These are phyloP conservation scores for Graphilbum fragrans DNA, from an alignment of 2,329 filamentous ascomycete species.

Conservation along the genomic window DNA sequence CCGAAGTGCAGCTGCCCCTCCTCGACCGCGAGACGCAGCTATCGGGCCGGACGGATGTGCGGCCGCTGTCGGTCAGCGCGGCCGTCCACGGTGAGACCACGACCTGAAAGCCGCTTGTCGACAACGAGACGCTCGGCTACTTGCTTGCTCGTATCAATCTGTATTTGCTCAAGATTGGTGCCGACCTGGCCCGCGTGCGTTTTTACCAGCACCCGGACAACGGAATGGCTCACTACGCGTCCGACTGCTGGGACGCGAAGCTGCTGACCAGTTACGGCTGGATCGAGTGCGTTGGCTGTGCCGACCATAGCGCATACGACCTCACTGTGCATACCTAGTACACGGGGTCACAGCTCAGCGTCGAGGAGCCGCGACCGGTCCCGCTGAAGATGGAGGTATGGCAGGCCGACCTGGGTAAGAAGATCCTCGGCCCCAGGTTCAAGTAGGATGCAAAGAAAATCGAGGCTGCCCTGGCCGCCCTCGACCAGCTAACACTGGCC, in stretches of 20 bases:
- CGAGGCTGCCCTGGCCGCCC: constrained; percentile 62
- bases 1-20: constrained; percentile 70
- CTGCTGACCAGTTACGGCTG: constrained; percentile 85
- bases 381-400: constrained; percentile 77
- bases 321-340: constrained; percentile 85
- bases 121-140: constrained; percentile 97
- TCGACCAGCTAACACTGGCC: constrained; percentile 72
- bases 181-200: constrained; percentile 77
- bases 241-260: constrained; percentile 97
- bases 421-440: constrained; percentile 89
- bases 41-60: constrained; percentile 66
- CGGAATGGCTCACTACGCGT: constrained; percentile 77
- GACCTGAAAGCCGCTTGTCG: too few species aligned
- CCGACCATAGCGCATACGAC: constrained; percentile 81
- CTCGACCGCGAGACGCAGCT: constrained; percentile 79
- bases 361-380: constrained; percentile 67
- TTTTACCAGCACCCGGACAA: constrained; percentile 93
- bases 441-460: constrained; percentile 88
- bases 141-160: constrained; percentile 89
- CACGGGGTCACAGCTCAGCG: constrained; percentile 75
- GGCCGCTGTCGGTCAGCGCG: constrained; percentile 67
- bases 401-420: constrained; percentile 80
- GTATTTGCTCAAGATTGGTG: constrained; percentile 79
- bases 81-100: constrained; percentile 68
- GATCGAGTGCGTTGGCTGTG: constrained; percentile 97